Evolutionary conservation across 352 stramenopile genomes (phyloP).

Genomic region (Pythium biforme): DNA sequence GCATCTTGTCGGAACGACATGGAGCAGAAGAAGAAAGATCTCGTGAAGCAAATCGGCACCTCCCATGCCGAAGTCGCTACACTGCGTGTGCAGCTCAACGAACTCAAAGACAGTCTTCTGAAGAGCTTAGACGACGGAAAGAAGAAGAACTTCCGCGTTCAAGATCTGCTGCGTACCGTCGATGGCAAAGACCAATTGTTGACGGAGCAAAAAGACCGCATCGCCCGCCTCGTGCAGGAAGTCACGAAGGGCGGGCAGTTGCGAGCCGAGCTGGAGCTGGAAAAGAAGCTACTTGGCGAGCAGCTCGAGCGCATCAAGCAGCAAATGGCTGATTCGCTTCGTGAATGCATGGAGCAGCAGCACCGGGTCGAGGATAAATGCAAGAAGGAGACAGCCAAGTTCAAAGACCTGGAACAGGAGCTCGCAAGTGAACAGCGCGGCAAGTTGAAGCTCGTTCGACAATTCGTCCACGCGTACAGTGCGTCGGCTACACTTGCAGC

Average conservation of each 20-base stretch:
- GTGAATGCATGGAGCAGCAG: constrained; percentile 41
- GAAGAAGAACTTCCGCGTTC: constrained; percentile 38
- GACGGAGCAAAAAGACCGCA: constrained; percentile 55
- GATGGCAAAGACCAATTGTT: constrained; percentile 34
- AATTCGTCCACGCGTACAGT: constrained; percentile 35
- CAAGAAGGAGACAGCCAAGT: constrained; percentile 30
- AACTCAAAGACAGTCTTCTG: constrained; percentile 42
- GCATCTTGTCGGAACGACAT: constrained; percentile 13
- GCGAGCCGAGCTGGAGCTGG: constrained; percentile 46
- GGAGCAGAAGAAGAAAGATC: constrained; percentile 4
- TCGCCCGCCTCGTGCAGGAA: constrained; percentile 50
- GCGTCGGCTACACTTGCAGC: background rate
- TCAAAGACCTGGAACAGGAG: constrained; percentile 42
- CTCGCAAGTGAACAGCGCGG: constrained; percentile 38
- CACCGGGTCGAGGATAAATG: constrained; percentile 35
- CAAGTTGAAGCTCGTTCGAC: constrained; percentile 44
- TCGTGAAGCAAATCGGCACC: constrained; percentile 12
- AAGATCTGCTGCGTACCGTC: constrained; percentile 37
- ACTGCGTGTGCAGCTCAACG: constrained; percentile 42
- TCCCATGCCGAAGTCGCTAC: constrained; percentile 33
- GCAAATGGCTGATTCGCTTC: constrained; percentile 36
- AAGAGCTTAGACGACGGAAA: constrained; percentile 36
- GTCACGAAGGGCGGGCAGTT: constrained; percentile 47
- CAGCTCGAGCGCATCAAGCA: constrained; percentile 44
- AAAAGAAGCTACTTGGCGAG: constrained; percentile 40